These are phyloP conservation scores for Puccinia novopanici DNA, from an alignment of 1,284 basidiomycete species.

Conservation along the genomic window DNA sequence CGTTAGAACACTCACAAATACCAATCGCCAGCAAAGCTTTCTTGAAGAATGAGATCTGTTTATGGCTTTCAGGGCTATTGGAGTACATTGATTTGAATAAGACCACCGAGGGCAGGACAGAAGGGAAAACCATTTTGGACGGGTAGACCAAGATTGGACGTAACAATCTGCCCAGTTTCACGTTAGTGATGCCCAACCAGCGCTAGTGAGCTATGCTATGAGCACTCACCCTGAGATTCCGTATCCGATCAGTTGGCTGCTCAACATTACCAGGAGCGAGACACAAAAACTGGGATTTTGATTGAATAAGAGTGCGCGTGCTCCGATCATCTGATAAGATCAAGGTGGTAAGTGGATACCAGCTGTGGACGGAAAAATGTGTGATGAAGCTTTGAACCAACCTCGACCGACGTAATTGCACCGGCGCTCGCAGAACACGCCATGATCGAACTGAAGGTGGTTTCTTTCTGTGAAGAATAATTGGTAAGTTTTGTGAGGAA, in stretches of 20 bases:
- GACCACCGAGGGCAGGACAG: slow-evolving; percentile 40
- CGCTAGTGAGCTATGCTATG: neutral
- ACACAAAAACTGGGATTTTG: slow-evolving; percentile 18
- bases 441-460: slow-evolving; percentile 46
- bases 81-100: slow-evolving; percentile 42
- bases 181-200: neutral
- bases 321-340: slow-evolving; percentile 43
- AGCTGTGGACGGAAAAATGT: neutral
- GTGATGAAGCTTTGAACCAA: neutral
- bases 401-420: slow-evolving; percentile 32
- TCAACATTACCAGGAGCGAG: slow-evolving; percentile 40
- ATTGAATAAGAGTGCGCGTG: slow-evolving; percentile 38
- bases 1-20: slow-evolving; percentile 11
- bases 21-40: slow-evolving; percentile 24
- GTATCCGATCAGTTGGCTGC: slow-evolving; percentile 47
- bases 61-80: neutral
- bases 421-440: slow-evolving; percentile 33
- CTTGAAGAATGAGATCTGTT: slow-evolving; percentile 47
- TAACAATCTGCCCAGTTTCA: slow-evolving; percentile 14
- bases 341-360: neutral
- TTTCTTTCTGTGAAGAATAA: slow-evolving; percentile 34
- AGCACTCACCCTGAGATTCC: neutral
- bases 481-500: neutral
- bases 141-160: slow-evolving; percentile 43
- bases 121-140: slow-evolving; percentile 35